phyloP scores from a whole-genome alignment of 169 alveolate species.

The Amoebophrya sp. region DNA sequence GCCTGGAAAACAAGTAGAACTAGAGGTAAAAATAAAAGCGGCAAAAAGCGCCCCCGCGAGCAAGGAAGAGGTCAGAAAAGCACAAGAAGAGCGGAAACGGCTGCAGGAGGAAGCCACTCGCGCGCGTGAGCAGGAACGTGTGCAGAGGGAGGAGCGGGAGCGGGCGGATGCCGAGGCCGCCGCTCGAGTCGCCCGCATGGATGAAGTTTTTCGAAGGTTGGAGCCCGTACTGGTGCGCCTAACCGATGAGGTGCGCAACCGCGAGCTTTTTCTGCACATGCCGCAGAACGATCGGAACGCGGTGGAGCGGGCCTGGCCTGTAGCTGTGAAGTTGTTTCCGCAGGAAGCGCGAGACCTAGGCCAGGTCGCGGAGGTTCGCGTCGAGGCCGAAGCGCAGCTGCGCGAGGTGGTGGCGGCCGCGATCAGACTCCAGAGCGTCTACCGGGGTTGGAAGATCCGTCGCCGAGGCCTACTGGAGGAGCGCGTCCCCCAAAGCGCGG shows the following conservation, averaged over 20 bases:
- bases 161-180: not conserved
- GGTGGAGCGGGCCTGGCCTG: too few relatives aligned
- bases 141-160: not conserved
- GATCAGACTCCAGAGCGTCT: not conserved
- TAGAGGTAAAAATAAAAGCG: too few relatives aligned
- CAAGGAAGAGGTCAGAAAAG: too few relatives aligned
- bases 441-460: not conserved
- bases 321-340: too few relatives aligned
- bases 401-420: not conserved
- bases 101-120: too few relatives aligned
- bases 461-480: too few relatives aligned
- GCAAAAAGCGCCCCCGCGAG: too few relatives aligned
- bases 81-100: too few relatives aligned
- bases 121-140: too few relatives aligned
- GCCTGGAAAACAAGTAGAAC: too few relatives aligned
- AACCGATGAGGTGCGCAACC: not conserved
- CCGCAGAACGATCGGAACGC: not conserved
- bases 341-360: not conserved
- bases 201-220: not conserved
- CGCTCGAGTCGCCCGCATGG: not conserved
- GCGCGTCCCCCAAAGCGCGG: too few relatives aligned
- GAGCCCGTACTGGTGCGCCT: not conserved
- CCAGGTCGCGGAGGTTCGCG: not conserved
- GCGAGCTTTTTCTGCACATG: not conserved
- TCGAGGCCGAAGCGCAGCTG: not conserved